Evolutionary conservation across 164 flowering plant genomes (phyloP), one percentile per base, ranked within the genome.

Genomic region (Aristolochia fimbriata): DNA sequence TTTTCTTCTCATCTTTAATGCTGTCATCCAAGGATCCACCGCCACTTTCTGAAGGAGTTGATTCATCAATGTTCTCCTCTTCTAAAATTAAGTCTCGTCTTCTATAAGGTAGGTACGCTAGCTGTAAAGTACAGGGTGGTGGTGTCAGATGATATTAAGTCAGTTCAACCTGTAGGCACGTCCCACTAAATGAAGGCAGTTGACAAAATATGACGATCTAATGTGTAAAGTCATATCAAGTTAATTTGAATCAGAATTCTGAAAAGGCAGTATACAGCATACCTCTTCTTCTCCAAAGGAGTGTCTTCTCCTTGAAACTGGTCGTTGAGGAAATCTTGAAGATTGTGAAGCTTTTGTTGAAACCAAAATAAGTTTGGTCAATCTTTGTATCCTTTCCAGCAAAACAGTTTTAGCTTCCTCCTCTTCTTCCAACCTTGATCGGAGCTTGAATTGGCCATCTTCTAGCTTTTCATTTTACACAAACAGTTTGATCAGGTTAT

Each of bases 251-350:
- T 10, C 43, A 6, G 1, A 37, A 37, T 10, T 37, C 12, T 24
- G 37, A 16, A 27, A 23, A 56, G 22, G n/a, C 3, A 25, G n/a
- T 30, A 55, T 47, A 43, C 62, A 59, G 30, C 55, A 49, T 41
- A 92, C 98, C 96, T 93, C 97, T 77, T 93, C 99, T 76, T 93
- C 99, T 64, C 99, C 99, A 79, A 93, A 93, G 23, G 99, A 93
- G 74, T 93, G 99, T 60, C 97, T 80, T 79, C 99, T 84, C 65
- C 97, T 79, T 12, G 69, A 80, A 70, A 87, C 85, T 55, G 85
- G 71, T 15, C 83, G 87, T 6, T 86, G 86, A 60, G 96, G 78
- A 71, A 86, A 64, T 70, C 83, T 77, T 59, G 95, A 70, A 15
- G 98, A 67, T 30, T 75, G 94, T 53, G 99, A 70, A 60, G 82